Evolutionary conservation across 352 stramenopile genomes (phyloP).

Genomic region (Pythium phragmiticola): DNA sequence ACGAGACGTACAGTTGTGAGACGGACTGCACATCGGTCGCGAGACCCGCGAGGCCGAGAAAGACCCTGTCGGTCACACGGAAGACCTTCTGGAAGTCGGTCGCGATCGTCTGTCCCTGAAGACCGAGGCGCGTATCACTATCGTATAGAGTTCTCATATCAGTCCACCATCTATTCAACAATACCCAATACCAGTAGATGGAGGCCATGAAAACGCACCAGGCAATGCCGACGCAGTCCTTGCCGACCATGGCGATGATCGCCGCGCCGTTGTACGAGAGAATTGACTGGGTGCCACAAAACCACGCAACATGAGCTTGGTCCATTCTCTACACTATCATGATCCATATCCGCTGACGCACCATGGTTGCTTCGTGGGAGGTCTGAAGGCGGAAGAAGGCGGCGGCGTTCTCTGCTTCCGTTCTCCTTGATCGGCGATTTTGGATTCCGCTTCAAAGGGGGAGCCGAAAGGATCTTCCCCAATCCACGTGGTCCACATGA

Average conservation of each 20-base stretch:
- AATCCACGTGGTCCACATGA: slow-evolving; percentile 18
- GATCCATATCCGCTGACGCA: slow-evolving; percentile 4
- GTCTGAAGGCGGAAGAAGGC: neutral
- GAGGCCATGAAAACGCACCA: slow-evolving; percentile 44
- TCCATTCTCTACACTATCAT: neutral
- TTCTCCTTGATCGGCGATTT: slow-evolving; percentile 2
- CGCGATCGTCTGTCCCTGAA: slow-evolving; percentile 96
- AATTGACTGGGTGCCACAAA: slow-evolving; percentile 52
- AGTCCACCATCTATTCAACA: neutral
- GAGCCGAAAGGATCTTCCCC: slow-evolving; percentile 14
- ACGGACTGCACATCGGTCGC: slow-evolving; percentile 98
- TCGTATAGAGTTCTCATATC: neutral
- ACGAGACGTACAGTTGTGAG: slow-evolving; percentile 73
- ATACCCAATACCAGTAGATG: too few species aligned
- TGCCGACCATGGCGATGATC: slow-evolving; percentile 99
- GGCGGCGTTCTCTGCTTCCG: slow-evolving; percentile 12
- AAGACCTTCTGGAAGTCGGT: slow-evolving; percentile 99
- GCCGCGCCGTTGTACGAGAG: slow-evolving; percentile 98
- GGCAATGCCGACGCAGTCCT: slow-evolving; percentile 99
- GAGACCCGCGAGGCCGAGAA: slow-evolving; percentile 96
- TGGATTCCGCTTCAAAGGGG: slow-evolving; percentile 22
- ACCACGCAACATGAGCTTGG: slow-evolving; percentile 6
- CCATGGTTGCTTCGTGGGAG: slow-evolving; percentile 10
- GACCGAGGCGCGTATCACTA: slow-evolving; percentile 95
- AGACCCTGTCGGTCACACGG: slow-evolving; percentile 95